phyloP scores from a whole-genome alignment of 2,329 filamentous ascomycete species.

The Aspergillus versicolor region DNA sequence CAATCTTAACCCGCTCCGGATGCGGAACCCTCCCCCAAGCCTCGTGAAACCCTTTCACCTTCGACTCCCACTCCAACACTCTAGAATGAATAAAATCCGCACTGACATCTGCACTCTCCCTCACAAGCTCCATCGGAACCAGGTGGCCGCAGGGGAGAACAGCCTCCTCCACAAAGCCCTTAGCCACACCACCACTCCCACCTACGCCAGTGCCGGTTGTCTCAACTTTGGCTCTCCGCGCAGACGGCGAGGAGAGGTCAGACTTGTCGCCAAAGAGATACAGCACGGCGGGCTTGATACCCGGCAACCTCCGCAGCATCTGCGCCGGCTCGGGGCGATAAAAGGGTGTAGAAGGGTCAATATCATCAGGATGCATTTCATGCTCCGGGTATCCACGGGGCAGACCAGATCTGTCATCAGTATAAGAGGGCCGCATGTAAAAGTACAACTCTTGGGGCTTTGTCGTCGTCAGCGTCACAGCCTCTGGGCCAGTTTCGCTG shows the following conservation, averaged over 20 bases:
- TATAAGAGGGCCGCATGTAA: constrained; percentile 31
- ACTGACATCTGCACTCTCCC: neutral
- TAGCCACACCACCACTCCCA: constrained; percentile 52
- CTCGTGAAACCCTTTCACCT: neutral
- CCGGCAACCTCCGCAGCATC: constrained; percentile 28
- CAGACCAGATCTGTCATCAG: constrained; percentile 8
- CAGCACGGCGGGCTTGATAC: constrained; percentile 31
- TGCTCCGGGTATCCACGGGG: constrained; percentile 2
- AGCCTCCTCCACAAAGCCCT: constrained; percentile 28
- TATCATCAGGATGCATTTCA: constrained; percentile 35
- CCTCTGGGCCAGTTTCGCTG: constrained; percentile 21
- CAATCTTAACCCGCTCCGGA: neutral
- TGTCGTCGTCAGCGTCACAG: constrained; percentile 67
- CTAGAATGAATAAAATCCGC: neutral
- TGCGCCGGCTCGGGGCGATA: constrained; percentile 31
- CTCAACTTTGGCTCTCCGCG: constrained; percentile 27
- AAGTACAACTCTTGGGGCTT: constrained; percentile 72
- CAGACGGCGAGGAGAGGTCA: constrained; percentile 17
- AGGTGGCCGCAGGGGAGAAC: constrained; percentile 13
- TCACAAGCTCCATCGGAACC: constrained; percentile 7
- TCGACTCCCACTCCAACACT: neutral
- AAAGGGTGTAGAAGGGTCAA: constrained; percentile 23
- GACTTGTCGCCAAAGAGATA: constrained; percentile 30
- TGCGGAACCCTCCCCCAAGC: neutral
- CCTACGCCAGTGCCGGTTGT: constrained; percentile 33